Conservation (phyloP, 2,329 filamentous ascomycete genomes). For the Pestalotiopsis sp. region DNA sequence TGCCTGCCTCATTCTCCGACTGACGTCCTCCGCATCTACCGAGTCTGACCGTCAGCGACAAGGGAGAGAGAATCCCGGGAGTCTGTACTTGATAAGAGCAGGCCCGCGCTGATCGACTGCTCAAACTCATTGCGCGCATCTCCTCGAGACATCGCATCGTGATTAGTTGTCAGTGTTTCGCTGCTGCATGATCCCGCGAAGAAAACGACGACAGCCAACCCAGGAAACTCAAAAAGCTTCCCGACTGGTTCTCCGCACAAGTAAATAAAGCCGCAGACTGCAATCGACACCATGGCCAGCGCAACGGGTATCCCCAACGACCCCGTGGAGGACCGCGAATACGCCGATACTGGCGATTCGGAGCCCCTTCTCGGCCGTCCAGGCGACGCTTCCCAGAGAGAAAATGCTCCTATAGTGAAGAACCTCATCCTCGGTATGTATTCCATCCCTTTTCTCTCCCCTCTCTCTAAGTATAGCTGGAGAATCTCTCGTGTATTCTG, state of each 20-base stretch:
- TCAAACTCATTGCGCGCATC: conserved; percentile 17
- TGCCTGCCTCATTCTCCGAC: neutral
- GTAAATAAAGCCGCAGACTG: neutral
- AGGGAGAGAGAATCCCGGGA: neutral
- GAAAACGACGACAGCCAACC: neutral
- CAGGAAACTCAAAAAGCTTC: neutral
- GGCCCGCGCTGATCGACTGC: neutral
- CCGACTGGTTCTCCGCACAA: neutral
- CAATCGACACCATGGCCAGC: conserved; percentile 61
- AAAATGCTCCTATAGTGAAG: conserved; percentile 63
- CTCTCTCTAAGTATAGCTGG: neutral
- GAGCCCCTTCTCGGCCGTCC: conserved; percentile 72
- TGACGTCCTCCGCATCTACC: conserved; percentile 9
- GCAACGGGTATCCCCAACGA: conserved; percentile 67
- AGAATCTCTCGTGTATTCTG: neutral
- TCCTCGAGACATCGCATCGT: neutral
- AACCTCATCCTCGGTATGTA: conserved; percentile 76
- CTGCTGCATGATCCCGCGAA: neutral
- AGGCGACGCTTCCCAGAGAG: conserved; percentile 73
- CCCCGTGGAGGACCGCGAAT: conserved; percentile 18
- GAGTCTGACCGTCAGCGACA: neutral
- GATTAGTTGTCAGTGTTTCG: neutral
- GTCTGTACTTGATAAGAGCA: neutral
- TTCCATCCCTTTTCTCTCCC: neutral
- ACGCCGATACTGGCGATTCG: conserved; percentile 38